A percentile compares a stretch with the other conserved stretches of the same genome.
Evolutionary conservation across 148 eudicot genomes (phyloP).

Genomic region (Cornus kousa): DNA sequence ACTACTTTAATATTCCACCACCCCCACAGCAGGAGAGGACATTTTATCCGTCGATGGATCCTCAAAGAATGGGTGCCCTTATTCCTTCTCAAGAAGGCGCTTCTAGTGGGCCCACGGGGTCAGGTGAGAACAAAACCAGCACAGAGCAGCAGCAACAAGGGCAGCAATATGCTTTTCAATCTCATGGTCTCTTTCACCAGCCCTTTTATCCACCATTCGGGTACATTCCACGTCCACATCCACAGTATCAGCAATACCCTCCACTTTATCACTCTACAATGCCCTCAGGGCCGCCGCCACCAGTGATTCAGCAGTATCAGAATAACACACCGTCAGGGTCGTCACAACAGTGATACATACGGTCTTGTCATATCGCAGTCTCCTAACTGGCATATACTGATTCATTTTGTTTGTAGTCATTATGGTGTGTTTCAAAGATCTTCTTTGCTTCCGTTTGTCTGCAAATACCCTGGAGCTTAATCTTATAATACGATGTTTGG

Average conservation of each 20-base stretch:
- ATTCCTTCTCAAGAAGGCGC: slow-evolving; percentile 66
- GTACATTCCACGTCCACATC: slow-evolving; percentile 57
- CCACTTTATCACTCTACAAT: slow-evolving; percentile 40
- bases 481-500: too few relatives aligned
- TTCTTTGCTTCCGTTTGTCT: neutral
- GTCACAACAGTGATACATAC: slow-evolving; percentile 11
- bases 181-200: slow-evolving; percentile 59
- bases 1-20: slow-evolving; percentile 78
- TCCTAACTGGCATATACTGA: neutral
- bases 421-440: neutral
- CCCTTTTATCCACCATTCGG: slow-evolving; percentile 71
- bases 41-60: slow-evolving; percentile 94
- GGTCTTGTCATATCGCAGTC: neutral
- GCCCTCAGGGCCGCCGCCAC: slow-evolving; percentile 33
- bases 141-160: slow-evolving; percentile 43
- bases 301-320: slow-evolving; percentile 35
- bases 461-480: neutral
- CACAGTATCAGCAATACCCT: slow-evolving; percentile 65
- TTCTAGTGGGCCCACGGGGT: slow-evolving; percentile 44
- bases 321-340: slow-evolving; percentile 23
- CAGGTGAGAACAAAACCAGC: slow-evolving; percentile 46
- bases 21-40: slow-evolving; percentile 69
- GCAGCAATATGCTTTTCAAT: slow-evolving; percentile 46
- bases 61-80: slow-evolving; percentile 93
- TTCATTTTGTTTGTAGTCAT: neutral